Percentiles rank a stretch among this genome's conserved stretches.
Conservation (phyloP, 1,139 yeast species). For the Kazachstania sp. region DNA sequence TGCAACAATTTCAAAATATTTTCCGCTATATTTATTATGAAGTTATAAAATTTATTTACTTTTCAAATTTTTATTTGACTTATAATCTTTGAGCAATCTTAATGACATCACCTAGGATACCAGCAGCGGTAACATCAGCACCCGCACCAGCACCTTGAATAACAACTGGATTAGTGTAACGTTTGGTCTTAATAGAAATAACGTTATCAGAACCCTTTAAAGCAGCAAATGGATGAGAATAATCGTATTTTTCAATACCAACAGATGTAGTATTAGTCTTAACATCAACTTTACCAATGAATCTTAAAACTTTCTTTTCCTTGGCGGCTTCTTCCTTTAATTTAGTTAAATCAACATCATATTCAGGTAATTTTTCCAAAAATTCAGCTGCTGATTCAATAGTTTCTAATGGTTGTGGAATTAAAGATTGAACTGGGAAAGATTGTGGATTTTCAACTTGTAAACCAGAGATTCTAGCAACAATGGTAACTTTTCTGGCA, state of each 20-base stretch:
- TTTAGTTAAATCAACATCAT: slow-evolving; percentile 68
- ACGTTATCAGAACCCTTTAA: slow-evolving; percentile 95
- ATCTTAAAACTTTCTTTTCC: slow-evolving; percentile 82
- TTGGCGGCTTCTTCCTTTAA: slow-evolving; percentile 73
- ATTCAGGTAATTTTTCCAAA: slow-evolving; percentile 69
- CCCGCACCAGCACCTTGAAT: slow-evolving; percentile 99
- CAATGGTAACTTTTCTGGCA: slow-evolving; percentile 93
- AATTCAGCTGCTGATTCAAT: slow-evolving; percentile 69
- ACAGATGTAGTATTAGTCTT: slow-evolving; percentile 62
- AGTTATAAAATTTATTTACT: neutral
- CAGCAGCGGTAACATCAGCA: slow-evolving; percentile 97
- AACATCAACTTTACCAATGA: slow-evolving; percentile 84
- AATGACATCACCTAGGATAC: slow-evolving; percentile 88
- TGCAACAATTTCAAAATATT: neutral
- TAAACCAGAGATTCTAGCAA: slow-evolving; percentile 86
- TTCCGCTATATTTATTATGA: neutral
- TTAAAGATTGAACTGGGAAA: slow-evolving; percentile 90
- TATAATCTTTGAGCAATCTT: slow-evolving; percentile 78
- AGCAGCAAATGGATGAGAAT: slow-evolving; percentile 91
- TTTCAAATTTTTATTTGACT: neutral
- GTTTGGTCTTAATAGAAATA: slow-evolving; percentile 78
- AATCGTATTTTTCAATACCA: slow-evolving; percentile 76
- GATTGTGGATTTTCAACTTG: slow-evolving; percentile 83
- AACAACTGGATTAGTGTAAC: slow-evolving; percentile 87
- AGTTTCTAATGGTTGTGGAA: slow-evolving; percentile 77